Conservation (phyloP, 495 filamentous ascomycete species). For the Physcia stellaris region DNA sequence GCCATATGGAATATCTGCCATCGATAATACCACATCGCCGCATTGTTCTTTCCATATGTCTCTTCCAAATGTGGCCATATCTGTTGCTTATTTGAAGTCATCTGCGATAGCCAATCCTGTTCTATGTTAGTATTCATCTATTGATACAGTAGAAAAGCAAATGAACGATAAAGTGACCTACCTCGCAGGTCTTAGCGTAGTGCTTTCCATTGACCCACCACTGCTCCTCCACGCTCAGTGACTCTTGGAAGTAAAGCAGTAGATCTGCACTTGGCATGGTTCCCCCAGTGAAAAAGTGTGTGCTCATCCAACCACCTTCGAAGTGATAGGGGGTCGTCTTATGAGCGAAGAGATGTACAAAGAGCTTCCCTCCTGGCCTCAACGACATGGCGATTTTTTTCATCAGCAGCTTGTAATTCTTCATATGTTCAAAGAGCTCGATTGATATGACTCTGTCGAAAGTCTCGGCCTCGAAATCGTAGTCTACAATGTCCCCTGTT, state of each 20-base stretch:
- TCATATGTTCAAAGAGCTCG: constrained; percentile 63
- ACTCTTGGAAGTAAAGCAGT: constrained; percentile 48
- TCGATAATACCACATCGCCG: constrained; percentile 44
- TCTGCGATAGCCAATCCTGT: constrained; percentile 44
- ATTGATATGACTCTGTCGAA: constrained; percentile 51
- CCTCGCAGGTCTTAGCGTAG: constrained; percentile 53
- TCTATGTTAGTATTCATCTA: constrained; percentile 12
- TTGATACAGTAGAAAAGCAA: not conserved
- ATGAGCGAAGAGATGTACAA: constrained; percentile 52
- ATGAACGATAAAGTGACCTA: constrained; percentile 16
- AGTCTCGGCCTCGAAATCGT: constrained; percentile 37
- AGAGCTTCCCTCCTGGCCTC: constrained; percentile 45
- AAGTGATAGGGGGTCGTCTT: constrained; percentile 49
- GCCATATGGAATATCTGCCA: constrained; percentile 61
- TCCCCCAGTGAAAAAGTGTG: constrained; percentile 53
- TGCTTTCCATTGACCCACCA: constrained; percentile 55
- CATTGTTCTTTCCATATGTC: constrained; percentile 42
- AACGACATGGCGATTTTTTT: constrained; percentile 41
- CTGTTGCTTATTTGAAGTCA: constrained; percentile 35
- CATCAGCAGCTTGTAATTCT: constrained; percentile 54
- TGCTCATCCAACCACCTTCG: constrained; percentile 59
- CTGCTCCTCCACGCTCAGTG: constrained; percentile 40
- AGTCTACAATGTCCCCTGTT: constrained; percentile 45
- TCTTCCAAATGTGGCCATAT: constrained; percentile 46
- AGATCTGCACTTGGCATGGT: constrained; percentile 57